A percentile compares a stretch with the other conserved stretches of the same genome.
phyloP scores from a whole-genome alignment of 2,329 filamentous ascomycete genomes.

The Talaromyces islandicus region DNA sequence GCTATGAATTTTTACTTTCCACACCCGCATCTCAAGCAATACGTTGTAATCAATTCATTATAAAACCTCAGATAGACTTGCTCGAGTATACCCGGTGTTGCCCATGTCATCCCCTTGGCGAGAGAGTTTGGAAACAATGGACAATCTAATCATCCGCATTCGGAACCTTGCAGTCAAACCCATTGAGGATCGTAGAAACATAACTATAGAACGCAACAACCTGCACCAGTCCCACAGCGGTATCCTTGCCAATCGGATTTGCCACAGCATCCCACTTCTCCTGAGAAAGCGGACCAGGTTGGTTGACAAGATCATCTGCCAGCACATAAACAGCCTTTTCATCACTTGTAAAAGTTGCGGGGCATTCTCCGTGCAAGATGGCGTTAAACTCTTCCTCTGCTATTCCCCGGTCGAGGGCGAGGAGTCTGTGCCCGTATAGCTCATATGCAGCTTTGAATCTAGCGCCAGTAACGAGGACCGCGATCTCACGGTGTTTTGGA shows the following conservation, averaged over 20 bases:
- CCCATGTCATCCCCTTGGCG: not conserved
- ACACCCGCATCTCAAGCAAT: not conserved
- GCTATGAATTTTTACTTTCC: not conserved
- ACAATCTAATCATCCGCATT: not conserved
- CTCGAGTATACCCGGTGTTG: not conserved
- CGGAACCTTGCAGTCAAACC: not conserved
- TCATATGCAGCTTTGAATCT: not conserved
- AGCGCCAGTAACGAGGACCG: not conserved
- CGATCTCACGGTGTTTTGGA: not conserved
- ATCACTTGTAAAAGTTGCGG: not conserved
- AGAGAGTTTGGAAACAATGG: not conserved
- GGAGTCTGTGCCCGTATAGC: not conserved
- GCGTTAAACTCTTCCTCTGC: not conserved
- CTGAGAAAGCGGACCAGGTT: not conserved
- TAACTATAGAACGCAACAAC: not conserved
- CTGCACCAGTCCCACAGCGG: not conserved
- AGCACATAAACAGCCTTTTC: not conserved
- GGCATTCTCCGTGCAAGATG: not conserved
- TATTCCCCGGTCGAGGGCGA: not conserved
- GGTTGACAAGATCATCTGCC: not conserved
- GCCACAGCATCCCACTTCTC: not conserved
- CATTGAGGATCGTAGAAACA: not conserved
- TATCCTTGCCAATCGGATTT: not conserved
- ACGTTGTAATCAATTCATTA: not conserved
- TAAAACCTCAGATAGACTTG: not conserved